phyloP scores from a whole-genome alignment of 169 alveolate genomes.

The Plasmodium chabaudi region DNA sequence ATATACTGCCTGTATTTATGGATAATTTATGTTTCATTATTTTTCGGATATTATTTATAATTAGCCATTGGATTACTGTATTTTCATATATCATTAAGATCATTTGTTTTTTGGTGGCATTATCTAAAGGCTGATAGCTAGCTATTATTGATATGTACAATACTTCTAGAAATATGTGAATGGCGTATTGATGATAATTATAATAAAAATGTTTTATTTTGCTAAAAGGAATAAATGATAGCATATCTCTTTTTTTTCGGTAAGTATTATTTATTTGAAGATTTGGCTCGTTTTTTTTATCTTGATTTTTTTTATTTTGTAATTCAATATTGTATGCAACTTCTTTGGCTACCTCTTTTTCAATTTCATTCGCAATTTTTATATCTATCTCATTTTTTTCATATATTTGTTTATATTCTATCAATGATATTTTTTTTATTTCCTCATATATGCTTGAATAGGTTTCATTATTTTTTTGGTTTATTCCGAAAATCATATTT shows the following conservation, averaged over 20 bases:
- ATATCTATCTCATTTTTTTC: conserved; percentile 23
- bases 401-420: conserved; percentile 18
- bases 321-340: not conserved
- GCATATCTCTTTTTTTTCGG: not conserved
- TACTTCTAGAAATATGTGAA: conserved; percentile 48
- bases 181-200: conserved; percentile 10
- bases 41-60: conserved; percentile 45
- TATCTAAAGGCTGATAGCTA: conserved; percentile 19
- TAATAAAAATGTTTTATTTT: conserved; percentile 1
- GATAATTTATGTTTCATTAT: conserved; percentile 53
- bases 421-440: conserved; percentile 32
- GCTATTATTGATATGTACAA: conserved; percentile 44
- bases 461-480: conserved; percentile 24
- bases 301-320: no score
- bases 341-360: conserved; percentile 7
- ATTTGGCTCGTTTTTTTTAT: no score
- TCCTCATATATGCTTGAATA: conserved; percentile 37
- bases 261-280: no score
- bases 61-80: conserved; percentile 57
- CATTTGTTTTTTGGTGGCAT: conserved; percentile 28
- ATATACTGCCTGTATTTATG: conserved; percentile 30
- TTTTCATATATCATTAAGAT: conserved; percentile 37
- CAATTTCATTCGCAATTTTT: conserved; percentile 25
- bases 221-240: conserved; percentile 38
- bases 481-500: conserved; percentile 29